Conservation (phyloP, 305 asterid genomes). For the Petunia hybrid region DNA sequence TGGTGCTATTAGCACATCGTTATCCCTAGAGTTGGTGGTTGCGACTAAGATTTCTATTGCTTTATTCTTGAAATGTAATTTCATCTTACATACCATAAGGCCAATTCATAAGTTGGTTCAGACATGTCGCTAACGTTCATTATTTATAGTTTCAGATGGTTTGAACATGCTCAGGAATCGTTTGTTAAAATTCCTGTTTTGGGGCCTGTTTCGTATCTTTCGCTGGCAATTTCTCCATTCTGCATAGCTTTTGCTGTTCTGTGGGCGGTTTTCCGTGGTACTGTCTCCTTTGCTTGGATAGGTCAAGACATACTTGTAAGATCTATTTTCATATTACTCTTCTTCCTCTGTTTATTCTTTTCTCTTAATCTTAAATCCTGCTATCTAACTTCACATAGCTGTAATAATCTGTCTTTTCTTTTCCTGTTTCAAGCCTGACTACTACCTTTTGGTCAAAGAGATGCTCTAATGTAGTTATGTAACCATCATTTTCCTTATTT, state of each 20-base stretch:
- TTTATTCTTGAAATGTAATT: conserved; percentile 17
- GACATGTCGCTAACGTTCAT: conserved; percentile 43
- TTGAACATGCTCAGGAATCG: conserved; percentile 71
- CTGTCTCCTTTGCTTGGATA: conserved; percentile 82
- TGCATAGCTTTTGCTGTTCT: conserved; percentile 83
- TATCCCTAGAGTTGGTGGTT: neutral
- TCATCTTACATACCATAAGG: conserved; percentile 4
- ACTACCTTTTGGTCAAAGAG: neutral
- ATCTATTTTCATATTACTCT: conserved; percentile 28
- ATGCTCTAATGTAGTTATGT: neutral
- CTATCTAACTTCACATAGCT: neutral
- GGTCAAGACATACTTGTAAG: conserved; percentile 99
- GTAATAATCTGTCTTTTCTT: conserved; percentile 5
- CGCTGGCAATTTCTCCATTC: conserved; percentile 91
- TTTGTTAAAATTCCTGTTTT: conserved; percentile 76
- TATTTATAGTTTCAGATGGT: conserved; percentile 89
- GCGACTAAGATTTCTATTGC: conserved; percentile 11
- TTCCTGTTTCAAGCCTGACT: conserved; percentile 3
- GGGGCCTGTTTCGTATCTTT: conserved; percentile 85
- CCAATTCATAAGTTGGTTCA: conserved; percentile 17
- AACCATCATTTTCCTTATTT: too few relatives aligned
- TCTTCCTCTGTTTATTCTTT: neutral
- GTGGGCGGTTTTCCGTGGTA: conserved; percentile 86
- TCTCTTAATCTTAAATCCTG: neutral
- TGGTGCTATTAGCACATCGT: neutral